Conservation (phyloP, 768 basidiomycete genomes). For the Serendipita indica region DNA sequence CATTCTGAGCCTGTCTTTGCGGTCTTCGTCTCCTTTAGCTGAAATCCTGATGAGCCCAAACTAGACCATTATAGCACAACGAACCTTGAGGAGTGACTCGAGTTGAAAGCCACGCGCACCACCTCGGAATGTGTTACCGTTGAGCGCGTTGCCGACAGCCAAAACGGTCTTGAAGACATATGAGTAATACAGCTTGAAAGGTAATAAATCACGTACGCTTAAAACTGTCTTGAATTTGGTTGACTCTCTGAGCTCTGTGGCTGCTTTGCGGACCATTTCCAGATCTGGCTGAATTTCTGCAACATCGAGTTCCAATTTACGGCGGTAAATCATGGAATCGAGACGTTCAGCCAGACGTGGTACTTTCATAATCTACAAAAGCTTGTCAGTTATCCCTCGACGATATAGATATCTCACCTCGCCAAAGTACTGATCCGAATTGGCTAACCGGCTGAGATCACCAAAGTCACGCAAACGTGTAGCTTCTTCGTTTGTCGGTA, state of each 20-base stretch:
- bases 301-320: constrained; percentile 66
- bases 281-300: constrained; percentile 76
- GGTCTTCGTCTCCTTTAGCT: constrained; percentile 79
- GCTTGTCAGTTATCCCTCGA: background rate
- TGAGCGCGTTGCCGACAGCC: constrained; percentile 66
- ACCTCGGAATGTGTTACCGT: constrained; percentile 70
- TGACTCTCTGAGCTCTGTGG: constrained; percentile 50
- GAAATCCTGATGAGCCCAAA: background rate
- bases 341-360: constrained; percentile 60
- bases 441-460: constrained; percentile 58
- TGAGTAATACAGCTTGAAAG: background rate
- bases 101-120: constrained; percentile 74
- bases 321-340: constrained; percentile 71
- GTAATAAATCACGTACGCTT: constrained; percentile 30
- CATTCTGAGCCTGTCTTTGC: constrained; percentile 50
- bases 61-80: constrained; percentile 1
- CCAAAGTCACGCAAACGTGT: constrained; percentile 52
- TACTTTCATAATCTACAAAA: constrained; percentile 52
- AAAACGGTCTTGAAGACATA: constrained; percentile 45
- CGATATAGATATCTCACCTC: constrained; percentile 34
- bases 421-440: constrained; percentile 70
- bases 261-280: constrained; percentile 53
- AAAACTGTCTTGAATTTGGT: constrained; percentile 52
- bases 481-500: constrained; percentile 76
- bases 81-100: constrained; percentile 66